Evolutionary conservation across 768 basidiomycete genomes (phyloP).

Genomic region (Pilatotrama ljubarskyi): DNA sequence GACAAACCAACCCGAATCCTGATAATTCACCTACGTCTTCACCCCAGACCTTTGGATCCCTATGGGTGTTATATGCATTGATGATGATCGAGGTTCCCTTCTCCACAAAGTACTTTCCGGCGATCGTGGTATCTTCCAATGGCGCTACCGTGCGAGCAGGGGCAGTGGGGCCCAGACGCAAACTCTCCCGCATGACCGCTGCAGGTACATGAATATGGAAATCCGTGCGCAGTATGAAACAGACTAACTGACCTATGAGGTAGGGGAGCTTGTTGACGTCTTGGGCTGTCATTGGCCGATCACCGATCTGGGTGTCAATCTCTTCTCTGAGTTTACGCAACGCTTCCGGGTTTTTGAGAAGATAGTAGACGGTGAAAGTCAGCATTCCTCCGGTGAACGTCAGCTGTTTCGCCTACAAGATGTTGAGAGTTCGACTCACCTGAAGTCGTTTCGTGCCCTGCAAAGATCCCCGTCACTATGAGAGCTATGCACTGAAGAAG

Average conservation of each 20-base stretch:
- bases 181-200: conserved; percentile 41
- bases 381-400: conserved; percentile 32
- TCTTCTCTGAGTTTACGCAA: conserved; percentile 48
- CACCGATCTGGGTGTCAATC: conserved; percentile 45
- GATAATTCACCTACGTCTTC: conserved; percentile 45
- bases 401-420: too few relatives aligned
- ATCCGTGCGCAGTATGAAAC: too few relatives aligned
- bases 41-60: conserved; percentile 46
- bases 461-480: too few relatives aligned
- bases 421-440: conserved; percentile 22
- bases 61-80: conserved; percentile 34
- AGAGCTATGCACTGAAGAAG: not conserved
- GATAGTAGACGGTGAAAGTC: conserved; percentile 43
- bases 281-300: conserved; percentile 37
- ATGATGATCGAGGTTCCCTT: conserved; percentile 33
- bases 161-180: conserved; percentile 41
- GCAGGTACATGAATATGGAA: not conserved
- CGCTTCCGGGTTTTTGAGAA: conserved; percentile 45
- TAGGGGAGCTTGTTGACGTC: conserved; percentile 46
- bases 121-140: conserved; percentile 38
- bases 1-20: too few relatives aligned
- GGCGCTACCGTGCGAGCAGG: conserved; percentile 37
- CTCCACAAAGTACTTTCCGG: conserved; percentile 43
- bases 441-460: conserved; percentile 41
- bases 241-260: conserved; percentile 34